phyloP scores from a whole-genome alignment of 805 yeast species.

The Clavispora vitiphila region DNA sequence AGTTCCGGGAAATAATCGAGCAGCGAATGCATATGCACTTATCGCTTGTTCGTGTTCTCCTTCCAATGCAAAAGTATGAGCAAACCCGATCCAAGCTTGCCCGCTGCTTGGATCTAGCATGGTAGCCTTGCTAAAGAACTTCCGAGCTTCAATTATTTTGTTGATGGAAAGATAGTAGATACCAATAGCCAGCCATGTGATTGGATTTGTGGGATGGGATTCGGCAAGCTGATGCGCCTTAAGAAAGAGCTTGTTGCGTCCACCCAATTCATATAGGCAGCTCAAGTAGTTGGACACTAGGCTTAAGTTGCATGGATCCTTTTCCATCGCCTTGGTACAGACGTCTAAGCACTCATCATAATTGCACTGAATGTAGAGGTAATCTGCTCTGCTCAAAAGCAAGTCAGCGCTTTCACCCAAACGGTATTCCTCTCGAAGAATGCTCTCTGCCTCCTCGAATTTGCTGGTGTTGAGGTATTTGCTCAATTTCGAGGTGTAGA shows the following conservation, averaged over 20 bases:
- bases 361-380: conserved; percentile 67
- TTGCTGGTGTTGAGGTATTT: conserved; percentile 59
- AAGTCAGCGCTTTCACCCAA: conserved; percentile 68
- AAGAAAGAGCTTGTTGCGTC: conserved; percentile 72
- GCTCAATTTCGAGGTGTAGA: conserved; percentile 73
- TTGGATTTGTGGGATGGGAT: conserved; percentile 70
- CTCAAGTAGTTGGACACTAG: conserved; percentile 76
- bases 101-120: conserved; percentile 84
- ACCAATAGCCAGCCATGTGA: conserved; percentile 92
- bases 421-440: conserved; percentile 66
- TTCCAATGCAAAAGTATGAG: conserved; percentile 95
- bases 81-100: conserved; percentile 97
- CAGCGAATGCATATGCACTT: conserved; percentile 94
- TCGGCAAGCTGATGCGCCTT: conserved; percentile 85
- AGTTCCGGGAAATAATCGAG: conserved; percentile 83
- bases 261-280: conserved; percentile 79
- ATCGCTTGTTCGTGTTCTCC: conserved; percentile 99
- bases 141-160: conserved; percentile 76
- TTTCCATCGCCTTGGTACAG: conserved; percentile 56
- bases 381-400: conserved; percentile 62
- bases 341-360: conserved; percentile 70
- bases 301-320: conserved; percentile 68
- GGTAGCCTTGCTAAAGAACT: conserved; percentile 85
- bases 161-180: conserved; percentile 75
- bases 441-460: conserved; percentile 60